Conservation (phyloP, 2,329 filamentous ascomycete genomes). For the Colletotrichum liriopes region DNA sequence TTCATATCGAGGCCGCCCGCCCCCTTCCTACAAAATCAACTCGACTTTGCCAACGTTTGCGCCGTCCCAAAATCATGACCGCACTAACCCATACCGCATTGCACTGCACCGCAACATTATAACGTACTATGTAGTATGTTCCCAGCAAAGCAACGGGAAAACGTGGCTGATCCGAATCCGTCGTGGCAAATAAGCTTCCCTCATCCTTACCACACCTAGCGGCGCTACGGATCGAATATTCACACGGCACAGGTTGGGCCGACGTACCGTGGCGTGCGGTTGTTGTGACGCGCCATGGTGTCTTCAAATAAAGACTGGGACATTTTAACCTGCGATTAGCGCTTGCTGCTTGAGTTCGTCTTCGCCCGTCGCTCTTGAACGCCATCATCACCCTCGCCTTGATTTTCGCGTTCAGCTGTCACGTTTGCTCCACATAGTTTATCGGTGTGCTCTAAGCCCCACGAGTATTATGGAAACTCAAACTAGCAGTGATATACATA, state of each 20-base stretch:
- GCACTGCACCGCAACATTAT: background rate
- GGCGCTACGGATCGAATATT: background rate
- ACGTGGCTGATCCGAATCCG: constrained; percentile 12
- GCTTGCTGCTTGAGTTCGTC: background rate
- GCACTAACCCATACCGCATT: background rate
- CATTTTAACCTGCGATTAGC: background rate
- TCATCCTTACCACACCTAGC: background rate
- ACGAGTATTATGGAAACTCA: too few species aligned
- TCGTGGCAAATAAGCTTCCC: constrained; percentile 9
- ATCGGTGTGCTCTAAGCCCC: background rate
- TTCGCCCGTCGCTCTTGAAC: background rate
- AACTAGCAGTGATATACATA: too few species aligned
- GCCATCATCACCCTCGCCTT: background rate
- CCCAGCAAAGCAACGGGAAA: background rate
- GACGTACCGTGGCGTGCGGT: background rate
- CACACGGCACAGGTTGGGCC: background rate
- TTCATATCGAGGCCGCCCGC: background rate
- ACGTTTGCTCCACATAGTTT: background rate
- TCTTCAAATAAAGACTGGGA: background rate
- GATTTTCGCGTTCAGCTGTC: background rate
- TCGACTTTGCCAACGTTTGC: background rate
- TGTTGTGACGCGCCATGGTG: background rate
- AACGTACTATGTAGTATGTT: background rate
- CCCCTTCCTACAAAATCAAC: background rate
- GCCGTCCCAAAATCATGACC: background rate